Evolutionary conservation across 257 asterid species (phyloP).

Genomic region (Schizonepeta tenuifolia): DNA sequence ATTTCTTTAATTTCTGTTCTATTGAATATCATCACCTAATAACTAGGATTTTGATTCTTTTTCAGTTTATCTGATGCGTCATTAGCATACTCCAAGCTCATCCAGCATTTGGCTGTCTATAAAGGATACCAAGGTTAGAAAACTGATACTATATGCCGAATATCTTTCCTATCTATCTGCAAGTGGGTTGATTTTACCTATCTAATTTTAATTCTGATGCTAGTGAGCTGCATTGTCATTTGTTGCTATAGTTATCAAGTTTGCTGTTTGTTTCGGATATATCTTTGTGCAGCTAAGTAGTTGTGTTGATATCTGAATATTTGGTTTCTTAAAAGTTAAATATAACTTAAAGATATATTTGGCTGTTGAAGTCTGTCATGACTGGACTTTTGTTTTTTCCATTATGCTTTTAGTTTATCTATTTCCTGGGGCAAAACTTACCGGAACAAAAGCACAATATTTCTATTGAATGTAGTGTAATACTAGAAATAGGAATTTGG

Average conservation of each 20-base stretch:
- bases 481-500: background rate
- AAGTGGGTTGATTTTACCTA: constrained; percentile 14
- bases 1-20: constrained; percentile 19
- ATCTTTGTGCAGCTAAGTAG: constrained; percentile 12
- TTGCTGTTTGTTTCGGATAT: constrained; percentile 2
- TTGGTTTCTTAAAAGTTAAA: background rate
- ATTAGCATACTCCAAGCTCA: constrained; percentile 87
- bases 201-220: constrained; percentile 12
- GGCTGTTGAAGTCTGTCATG: constrained; percentile 6
- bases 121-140: constrained; percentile 86
- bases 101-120: constrained; percentile 81
- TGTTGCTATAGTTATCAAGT: constrained; percentile 17
- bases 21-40: constrained; percentile 11
- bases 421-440: no score
- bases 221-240: constrained; percentile 2
- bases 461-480: background rate
- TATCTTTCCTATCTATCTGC: constrained; percentile 6
- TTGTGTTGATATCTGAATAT: constrained; percentile 20
- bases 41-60: constrained; percentile 20
- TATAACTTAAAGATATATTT: constrained; percentile 12
- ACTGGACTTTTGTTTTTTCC: constrained; percentile 2
- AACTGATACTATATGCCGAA: constrained; percentile 23
- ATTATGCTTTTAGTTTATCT: background rate
- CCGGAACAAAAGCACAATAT: background rate
- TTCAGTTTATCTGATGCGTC: constrained; percentile 81